Conservation (phyloP, 805 yeast genomes). For the Starmerella asiatica region DNA sequence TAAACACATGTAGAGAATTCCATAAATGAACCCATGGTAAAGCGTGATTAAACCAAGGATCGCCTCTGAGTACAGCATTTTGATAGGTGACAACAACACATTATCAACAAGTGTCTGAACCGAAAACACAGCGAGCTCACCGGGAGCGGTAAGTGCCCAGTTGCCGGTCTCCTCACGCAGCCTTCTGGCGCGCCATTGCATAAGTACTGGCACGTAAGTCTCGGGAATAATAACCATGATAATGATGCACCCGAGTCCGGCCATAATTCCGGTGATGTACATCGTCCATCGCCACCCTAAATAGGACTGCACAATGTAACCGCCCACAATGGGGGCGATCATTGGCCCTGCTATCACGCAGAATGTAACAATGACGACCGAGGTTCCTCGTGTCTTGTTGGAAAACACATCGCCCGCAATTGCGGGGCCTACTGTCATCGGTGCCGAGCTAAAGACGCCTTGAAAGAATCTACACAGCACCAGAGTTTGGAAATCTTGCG, state of each 20-base stretch:
- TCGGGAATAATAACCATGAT: constrained; percentile 42
- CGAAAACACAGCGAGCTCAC: constrained; percentile 31
- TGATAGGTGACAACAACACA: constrained; percentile 22
- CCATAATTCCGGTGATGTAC: constrained; percentile 36
- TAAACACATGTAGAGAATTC: constrained; percentile 30
- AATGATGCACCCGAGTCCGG: constrained; percentile 24
- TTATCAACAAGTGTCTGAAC: constrained; percentile 31
- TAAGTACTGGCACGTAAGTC: constrained; percentile 57
- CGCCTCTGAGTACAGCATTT: constrained; percentile 29
- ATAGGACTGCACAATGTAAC: constrained; percentile 64
- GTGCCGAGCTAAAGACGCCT: constrained; percentile 73
- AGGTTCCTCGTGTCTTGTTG: constrained; percentile 14
- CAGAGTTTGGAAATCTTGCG: constrained; percentile 63
- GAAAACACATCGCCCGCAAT: constrained; percentile 15
- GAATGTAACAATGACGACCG: constrained; percentile 9
- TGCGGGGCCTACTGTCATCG: constrained; percentile 14
- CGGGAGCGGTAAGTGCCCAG: constrained; percentile 68
- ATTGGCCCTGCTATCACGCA: constrained; percentile 18
- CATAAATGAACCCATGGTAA: constrained; percentile 32
- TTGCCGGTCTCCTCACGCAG: constrained; percentile 58
- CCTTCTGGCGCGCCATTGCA: constrained; percentile 47
- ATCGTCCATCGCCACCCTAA: constrained; percentile 48
- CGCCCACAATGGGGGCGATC: constrained; percentile 25
- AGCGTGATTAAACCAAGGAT: constrained; percentile 28
- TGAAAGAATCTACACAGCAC: constrained; percentile 61